Base-by-base conservation (phyloP, 2,329 filamentous ascomycete genomes). In the Metarhizium anisopliae region DNA sequence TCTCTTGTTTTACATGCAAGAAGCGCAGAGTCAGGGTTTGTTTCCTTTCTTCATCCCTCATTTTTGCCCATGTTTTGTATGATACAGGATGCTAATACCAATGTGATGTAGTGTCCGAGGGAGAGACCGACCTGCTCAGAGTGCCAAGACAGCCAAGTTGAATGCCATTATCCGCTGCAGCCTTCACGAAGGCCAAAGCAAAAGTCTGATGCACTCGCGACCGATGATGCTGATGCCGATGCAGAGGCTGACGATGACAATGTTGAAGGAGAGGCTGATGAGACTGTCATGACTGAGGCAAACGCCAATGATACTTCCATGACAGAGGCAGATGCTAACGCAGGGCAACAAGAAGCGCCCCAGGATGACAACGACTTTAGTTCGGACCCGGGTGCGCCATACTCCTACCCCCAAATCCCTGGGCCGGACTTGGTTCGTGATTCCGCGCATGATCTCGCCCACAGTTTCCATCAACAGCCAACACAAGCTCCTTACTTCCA, bases 161-260 rank as follows among this genome's bases (percentile, higher is more conserved):
- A 59, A 7, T 78, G 76, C 57, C 64, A 72, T 51, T 78, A 76
- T 59, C 66, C 73, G 25, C 60, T 66, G n/a, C 63, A 65, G 13
- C 70, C 65, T 43, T 62, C 55, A 18, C 64, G 62, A 51, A 64
- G 63, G 32, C 61, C 32, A 38, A 66, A 64, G 52, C 35, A 38
- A 6, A 62, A 64, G 53, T 59, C 65, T 16, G 55, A 56, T 3
- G 60, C 61, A 32, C 32, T 59, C 6, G 59, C 61, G 20, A 50
- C 47, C 6, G 57, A 57, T 7, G 38, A 25, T 42, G 53, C 14
- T 35, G 53, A 35, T 35, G 53, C 25, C 20, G 38, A 40, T 4
- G 56, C 56, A 3, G 38, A 25, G 38, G 53, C 18, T 51, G 53
- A 35, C 30, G 59, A 57, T 8, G 59, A 64, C 14, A 58, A 64